phyloP scores from a whole-genome alignment of 257 asterid species.

The Nicotiana tomentosiformis region DNA sequence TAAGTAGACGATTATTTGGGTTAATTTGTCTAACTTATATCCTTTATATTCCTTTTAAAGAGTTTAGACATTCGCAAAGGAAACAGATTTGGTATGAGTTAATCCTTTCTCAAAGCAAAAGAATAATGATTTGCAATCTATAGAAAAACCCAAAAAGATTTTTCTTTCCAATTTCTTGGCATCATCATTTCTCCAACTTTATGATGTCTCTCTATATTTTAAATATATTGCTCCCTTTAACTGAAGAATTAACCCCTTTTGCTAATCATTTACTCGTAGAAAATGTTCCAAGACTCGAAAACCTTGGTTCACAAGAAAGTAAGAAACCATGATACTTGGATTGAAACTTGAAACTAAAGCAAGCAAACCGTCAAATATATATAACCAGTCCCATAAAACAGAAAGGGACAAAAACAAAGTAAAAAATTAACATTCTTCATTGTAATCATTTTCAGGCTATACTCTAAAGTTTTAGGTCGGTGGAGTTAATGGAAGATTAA shows the following conservation, averaged over 20 bases:
- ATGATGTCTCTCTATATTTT: background rate
- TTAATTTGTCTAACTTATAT: too few relatives aligned
- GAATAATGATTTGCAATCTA: background rate
- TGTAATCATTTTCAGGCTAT: background rate
- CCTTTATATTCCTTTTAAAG: too few relatives aligned
- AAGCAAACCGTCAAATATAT: background rate
- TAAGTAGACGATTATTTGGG: too few relatives aligned
- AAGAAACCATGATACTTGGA: background rate
- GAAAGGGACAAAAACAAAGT: background rate
- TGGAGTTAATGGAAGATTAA: background rate
- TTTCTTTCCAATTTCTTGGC: slow-evolving; percentile 1
- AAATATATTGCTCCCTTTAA: background rate
- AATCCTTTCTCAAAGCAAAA: background rate
- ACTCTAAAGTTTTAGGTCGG: background rate
- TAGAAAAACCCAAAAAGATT: background rate
- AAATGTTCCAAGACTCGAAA: background rate
- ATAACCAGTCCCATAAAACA: background rate
- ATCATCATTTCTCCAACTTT: slow-evolving; percentile 1
- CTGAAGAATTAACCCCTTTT: background rate
- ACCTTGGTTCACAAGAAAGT: slow-evolving; percentile 10
- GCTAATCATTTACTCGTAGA: background rate
- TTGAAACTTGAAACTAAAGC: slow-evolving; percentile 16
- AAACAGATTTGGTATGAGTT: background rate
- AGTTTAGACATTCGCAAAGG: too few relatives aligned
- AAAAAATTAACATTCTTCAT: background rate